phyloP scores from a whole-genome alignment of 2,329 filamentous ascomycete genomes.

The Aspergillus novoparasiticus region DNA sequence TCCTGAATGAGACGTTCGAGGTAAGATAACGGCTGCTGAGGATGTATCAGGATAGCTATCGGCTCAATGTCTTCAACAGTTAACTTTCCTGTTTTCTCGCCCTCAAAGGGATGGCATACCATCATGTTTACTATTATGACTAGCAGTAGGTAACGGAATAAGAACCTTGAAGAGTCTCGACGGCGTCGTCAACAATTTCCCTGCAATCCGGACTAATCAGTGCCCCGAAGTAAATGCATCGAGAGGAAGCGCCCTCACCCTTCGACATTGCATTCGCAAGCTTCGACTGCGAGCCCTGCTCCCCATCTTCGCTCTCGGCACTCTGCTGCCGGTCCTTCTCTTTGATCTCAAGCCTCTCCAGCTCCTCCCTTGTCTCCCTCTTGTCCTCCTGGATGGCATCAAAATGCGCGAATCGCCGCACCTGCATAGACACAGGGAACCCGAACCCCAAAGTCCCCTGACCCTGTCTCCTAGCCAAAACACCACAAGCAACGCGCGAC shows the following conservation, averaged over 20 bases:
- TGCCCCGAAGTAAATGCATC: background rate
- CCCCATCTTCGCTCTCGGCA: slow-evolving; percentile 30
- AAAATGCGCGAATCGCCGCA: background rate
- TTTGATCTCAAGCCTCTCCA: slow-evolving; percentile 34
- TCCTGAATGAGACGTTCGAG: slow-evolving; percentile 86
- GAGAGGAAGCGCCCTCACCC: slow-evolving; percentile 46
- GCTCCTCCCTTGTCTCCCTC: slow-evolving; percentile 37
- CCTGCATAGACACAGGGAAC: background rate
- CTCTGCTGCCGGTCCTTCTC: slow-evolving; percentile 21
- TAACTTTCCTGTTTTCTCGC: slow-evolving; percentile 1
- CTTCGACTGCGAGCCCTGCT: slow-evolving; percentile 38
- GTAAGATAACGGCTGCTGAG: slow-evolving; percentile 88
- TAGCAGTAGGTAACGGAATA: slow-evolving; percentile 68
- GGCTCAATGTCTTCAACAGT: slow-evolving; percentile 67
- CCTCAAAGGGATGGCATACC: slow-evolving; percentile 21
- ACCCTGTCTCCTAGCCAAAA: background rate
- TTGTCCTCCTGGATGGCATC: slow-evolving; percentile 22
- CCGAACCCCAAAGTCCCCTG: background rate
- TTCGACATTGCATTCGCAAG: slow-evolving; percentile 65
- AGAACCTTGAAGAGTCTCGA: slow-evolving; percentile 80
- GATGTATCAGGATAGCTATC: slow-evolving; percentile 81
- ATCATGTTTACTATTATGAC: slow-evolving; percentile 62
- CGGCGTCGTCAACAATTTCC: slow-evolving; percentile 78
- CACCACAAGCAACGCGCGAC: background rate
- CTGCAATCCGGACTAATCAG: slow-evolving; percentile 41